phyloP scores from a whole-genome alignment of 1,284 basidiomycete species.

The Ustilago shanxiensis region DNA sequence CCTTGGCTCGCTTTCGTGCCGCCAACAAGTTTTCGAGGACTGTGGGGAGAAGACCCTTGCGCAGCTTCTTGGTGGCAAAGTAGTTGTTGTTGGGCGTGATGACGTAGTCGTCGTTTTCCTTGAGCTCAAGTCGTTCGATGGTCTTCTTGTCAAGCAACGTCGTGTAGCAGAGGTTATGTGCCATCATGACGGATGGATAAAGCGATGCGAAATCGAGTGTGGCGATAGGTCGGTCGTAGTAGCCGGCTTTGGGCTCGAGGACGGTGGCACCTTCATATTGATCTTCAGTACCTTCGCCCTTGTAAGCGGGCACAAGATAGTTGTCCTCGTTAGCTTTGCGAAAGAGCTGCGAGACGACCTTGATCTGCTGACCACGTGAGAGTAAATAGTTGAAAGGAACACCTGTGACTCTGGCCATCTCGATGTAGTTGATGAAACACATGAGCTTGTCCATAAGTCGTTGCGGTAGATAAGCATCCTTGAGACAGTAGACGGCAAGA shows the following conservation, averaged over 20 bases:
- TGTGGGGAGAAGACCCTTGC: slow-evolving; percentile 67
- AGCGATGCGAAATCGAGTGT: slow-evolving; percentile 70
- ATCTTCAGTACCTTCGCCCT: slow-evolving; percentile 67
- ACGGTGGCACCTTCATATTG: slow-evolving; percentile 70
- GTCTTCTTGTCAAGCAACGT: slow-evolving; percentile 67
- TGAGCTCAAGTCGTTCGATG: slow-evolving; percentile 65
- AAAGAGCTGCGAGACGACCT: slow-evolving; percentile 69
- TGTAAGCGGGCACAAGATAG: slow-evolving; percentile 68
- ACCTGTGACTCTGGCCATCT: slow-evolving; percentile 70
- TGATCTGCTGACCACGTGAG: slow-evolving; percentile 69
- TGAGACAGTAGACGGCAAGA: slow-evolving; percentile 69
- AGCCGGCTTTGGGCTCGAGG: slow-evolving; percentile 68
- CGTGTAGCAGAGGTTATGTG: slow-evolving; percentile 70
- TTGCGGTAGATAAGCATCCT: slow-evolving; percentile 70
- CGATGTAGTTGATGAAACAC: slow-evolving; percentile 70
- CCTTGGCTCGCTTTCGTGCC: slow-evolving; percentile 68
- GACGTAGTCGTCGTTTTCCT: slow-evolving; percentile 66
- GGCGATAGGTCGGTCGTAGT: slow-evolving; percentile 69
- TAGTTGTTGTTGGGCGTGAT: slow-evolving; percentile 69
- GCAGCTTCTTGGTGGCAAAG: slow-evolving; percentile 62
- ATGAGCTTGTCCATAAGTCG: slow-evolving; percentile 70
- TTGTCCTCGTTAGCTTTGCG: slow-evolving; percentile 68
- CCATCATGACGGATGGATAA: slow-evolving; percentile 70
- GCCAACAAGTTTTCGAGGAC: slow-evolving; percentile 66
- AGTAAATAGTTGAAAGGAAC: slow-evolving; percentile 70